phyloP scores from a whole-genome alignment of 331 rosid species.

The Erythrophleum ivorense region DNA sequence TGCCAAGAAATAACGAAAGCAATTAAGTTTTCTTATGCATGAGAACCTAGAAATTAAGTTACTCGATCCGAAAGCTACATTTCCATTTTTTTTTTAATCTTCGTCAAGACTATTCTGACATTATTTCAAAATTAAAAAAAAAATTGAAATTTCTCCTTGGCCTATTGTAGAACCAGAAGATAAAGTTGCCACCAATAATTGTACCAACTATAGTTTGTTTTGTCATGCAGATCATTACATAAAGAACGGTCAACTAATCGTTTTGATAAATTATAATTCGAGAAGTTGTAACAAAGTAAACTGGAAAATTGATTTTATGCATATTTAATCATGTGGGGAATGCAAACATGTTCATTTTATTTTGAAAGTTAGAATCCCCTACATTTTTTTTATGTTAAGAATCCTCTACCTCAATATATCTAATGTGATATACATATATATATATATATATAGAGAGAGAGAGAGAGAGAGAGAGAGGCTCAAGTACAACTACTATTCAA shows the following conservation, averaged over 20 bases:
- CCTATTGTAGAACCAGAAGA: not conserved
- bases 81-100: not conserved
- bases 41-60: not conserved
- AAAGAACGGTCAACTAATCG: not conserved
- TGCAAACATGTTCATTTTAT: not conserved
- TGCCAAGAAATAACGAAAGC: not conserved
- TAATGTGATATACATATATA: too few species aligned
- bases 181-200: conserved; percentile 13
- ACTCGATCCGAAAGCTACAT: conserved; percentile 1
- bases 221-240: not conserved
- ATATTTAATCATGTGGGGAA: not conserved
- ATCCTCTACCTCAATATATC: too few species aligned
- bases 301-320: not conserved
- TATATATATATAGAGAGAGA: too few species aligned
- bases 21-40: not conserved
- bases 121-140: not conserved
- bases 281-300: not conserved
- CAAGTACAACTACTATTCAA: too few species aligned
- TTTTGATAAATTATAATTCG: not conserved
- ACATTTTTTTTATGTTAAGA: not conserved
- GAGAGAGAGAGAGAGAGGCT: too few species aligned
- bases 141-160: not conserved
- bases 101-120: not conserved
- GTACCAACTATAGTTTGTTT: not conserved
- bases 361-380: not conserved